Evolutionary conservation across 2,329 filamentous ascomycete species (phyloP).

Genomic region (Sarocladium brachiariae): DNA sequence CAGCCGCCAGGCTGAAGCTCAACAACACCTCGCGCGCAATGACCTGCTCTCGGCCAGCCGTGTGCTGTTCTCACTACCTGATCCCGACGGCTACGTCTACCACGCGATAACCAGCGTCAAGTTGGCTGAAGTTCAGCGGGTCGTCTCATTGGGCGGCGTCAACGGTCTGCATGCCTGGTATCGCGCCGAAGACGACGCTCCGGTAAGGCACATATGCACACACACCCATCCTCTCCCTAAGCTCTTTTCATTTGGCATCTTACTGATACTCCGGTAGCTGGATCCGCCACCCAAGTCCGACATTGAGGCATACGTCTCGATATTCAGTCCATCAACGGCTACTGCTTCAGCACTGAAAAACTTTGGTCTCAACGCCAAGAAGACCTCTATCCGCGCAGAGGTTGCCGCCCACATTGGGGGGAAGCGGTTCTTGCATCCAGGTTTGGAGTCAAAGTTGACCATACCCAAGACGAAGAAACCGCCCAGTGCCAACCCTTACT

Average conservation of each 20-base stretch:
- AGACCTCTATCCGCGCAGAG: slow-evolving; percentile 51
- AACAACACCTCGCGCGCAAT: slow-evolving; percentile 28
- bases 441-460: slow-evolving; percentile 29
- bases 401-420: slow-evolving; percentile 49
- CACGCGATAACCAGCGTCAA: slow-evolving; percentile 44
- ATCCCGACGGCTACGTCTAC: slow-evolving; percentile 41
- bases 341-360: slow-evolving; percentile 56
- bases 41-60: slow-evolving; percentile 39
- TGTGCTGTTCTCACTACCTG: slow-evolving; percentile 36
- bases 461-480: slow-evolving; percentile 40
- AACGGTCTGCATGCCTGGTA: slow-evolving; percentile 47
- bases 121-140: slow-evolving; percentile 41
- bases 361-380: slow-evolving; percentile 57
- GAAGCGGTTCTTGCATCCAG: slow-evolving; percentile 44
- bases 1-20: slow-evolving; percentile 28
- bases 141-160: slow-evolving; percentile 33
- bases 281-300: slow-evolving; percentile 48
- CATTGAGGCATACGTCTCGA: slow-evolving; percentile 57
- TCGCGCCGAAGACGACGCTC: slow-evolving; percentile 26
- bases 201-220: slow-evolving; percentile 24
- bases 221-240: not conserved
- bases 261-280: slow-evolving; percentile 21
- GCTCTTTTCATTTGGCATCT: not conserved
- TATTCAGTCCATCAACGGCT: slow-evolving; percentile 56
- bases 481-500: slow-evolving; percentile 53